Base-by-base conservation (phyloP, 164 flowering plant species). In the Protea cynaroides region DNA sequence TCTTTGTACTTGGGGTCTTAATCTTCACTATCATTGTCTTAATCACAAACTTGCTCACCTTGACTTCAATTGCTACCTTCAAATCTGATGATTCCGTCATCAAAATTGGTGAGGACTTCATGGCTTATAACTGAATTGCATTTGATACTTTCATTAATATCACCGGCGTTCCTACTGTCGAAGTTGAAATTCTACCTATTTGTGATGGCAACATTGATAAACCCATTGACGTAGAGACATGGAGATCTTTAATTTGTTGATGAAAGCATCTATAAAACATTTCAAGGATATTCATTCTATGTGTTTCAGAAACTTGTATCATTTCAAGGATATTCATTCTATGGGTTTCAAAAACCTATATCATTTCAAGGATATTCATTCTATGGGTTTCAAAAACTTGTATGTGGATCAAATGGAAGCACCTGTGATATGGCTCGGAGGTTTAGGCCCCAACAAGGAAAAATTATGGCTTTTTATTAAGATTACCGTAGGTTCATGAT, bases 391-490 rank as follows among this genome's bases (percentile, higher is more conserved):
- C 4, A 5, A 5, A 29, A 29, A 29, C 34, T n/a, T n/a, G 34
- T 29, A 87, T 57, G 56, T 23, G 92, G 92, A 15, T 53, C 67
- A 1, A 71, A 79, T 55, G 86, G 74, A 25, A 74, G 50, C 61
- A 75, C 79, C 14, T 86, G 92, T 67, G 89, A 86, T 66, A 86
- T 86, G 92, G 92, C 92, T 12, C 84, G 92, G 92, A 65, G 89
- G 54, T 86, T 76, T 68, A 76, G 89, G 73, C 89, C 92, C 14
- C 81, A 81, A 71, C 87, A 86, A 43, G 89, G 87, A 47, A 83
- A 84, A 71, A 62, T 82, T 11, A 86, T 86, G 1, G 77, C 80
- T 0, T 80, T 86, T 73, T 79, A 86, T 58, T 84, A 82, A 72
- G 91, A 86, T 69, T 86, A 84, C 50, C 66, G 91, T 57, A 74